phyloP scores from a whole-genome alignment of 805 yeast species.

The Myxozyma melibiosi region DNA sequence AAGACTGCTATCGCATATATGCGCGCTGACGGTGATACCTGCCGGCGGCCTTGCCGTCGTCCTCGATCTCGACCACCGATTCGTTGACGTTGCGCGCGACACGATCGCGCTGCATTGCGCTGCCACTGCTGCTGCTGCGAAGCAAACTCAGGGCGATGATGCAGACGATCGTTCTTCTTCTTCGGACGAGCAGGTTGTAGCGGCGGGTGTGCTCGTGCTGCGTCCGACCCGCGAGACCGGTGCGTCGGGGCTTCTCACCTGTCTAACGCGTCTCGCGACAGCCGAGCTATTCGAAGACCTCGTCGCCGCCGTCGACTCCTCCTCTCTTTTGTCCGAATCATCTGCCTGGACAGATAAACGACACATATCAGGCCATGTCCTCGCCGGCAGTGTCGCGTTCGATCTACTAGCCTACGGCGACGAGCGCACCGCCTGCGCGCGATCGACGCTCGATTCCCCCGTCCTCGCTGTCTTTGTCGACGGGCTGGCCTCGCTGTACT shows the following conservation, averaged over 20 bases:
- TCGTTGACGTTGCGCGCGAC: neutral
- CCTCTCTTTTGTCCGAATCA: neutral
- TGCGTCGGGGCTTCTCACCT: neutral
- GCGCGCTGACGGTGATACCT: slow-evolving; percentile 5
- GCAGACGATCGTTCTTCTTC: no score
- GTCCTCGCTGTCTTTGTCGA: slow-evolving; percentile 13
- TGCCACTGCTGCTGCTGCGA: neutral
- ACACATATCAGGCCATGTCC: no score
- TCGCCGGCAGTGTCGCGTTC: neutral
- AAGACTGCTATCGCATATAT: slow-evolving; percentile 9
- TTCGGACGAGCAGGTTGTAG: neutral
- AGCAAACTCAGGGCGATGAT: neutral
- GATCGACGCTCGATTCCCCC: neutral
- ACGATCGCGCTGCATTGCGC: neutral
- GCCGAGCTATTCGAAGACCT: slow-evolving; percentile 5
- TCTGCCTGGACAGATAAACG: neutral
- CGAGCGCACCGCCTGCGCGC: neutral
- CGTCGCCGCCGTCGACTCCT: neutral
- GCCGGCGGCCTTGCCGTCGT: slow-evolving; percentile 7
- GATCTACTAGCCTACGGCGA: slow-evolving; percentile 1
- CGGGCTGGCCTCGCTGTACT: slow-evolving; percentile 19
- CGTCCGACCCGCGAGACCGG: neutral
- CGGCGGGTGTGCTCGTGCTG: slow-evolving; percentile 3
- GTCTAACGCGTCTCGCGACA: slow-evolving; percentile 1
- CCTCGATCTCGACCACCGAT: slow-evolving; percentile 29